Evolutionary conservation across 139 green algal genomes (phyloP), one percentile per base, ranked within the genome.

Genomic region (Chlamydomonas sphaeroides): DNA sequence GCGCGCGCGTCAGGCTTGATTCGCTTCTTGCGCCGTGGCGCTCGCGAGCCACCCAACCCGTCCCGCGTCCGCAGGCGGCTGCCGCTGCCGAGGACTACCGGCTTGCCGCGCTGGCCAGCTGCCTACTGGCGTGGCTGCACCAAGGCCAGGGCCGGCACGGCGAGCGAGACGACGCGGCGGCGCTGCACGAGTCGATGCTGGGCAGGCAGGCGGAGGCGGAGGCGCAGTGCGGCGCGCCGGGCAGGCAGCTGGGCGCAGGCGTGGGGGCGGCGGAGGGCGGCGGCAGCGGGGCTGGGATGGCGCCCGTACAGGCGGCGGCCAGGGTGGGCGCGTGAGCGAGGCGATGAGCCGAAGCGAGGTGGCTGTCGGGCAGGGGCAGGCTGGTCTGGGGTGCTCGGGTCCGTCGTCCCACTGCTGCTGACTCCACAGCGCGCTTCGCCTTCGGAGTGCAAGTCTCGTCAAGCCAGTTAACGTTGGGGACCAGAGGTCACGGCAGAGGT

Each of bases 101-200:
- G 18, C 39, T 80, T 30, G 74, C 28, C 20, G 74, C 74, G 7
- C 30, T 62, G 41, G 74, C 74, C 21, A 41, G 59, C 39, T 36
- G 30, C 10, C 74, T 80, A 59, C 74, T 80, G 30, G 74, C 74
- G 42, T 80, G 74, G 74, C 59, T 80, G 74, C 74, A 80, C 41
- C 18, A 61, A 11, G 61, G 74, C 32, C 74, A 80, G 74, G 74
- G 74, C 23, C 41, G 39, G 23, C 30, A 45, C 23, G 32, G 3
- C 39, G 39, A 42, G n/a, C 74, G 74, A 59, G 74, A 80, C 4
- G 74, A 39, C 32, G 74, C 74, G n/a, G 74, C 74, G 61, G 74
- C n/a, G 59, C 41, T 63, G 57, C 39, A 62, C 1, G 74, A 80
- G 74, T 18, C 23, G 39, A 18, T 71, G n/a, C 11, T 80, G 74